These are phyloP conservation scores for Elsinoe necatrix DNA, from an alignment of 2,329 filamentous ascomycete genomes.

Conservation along the genomic window DNA sequence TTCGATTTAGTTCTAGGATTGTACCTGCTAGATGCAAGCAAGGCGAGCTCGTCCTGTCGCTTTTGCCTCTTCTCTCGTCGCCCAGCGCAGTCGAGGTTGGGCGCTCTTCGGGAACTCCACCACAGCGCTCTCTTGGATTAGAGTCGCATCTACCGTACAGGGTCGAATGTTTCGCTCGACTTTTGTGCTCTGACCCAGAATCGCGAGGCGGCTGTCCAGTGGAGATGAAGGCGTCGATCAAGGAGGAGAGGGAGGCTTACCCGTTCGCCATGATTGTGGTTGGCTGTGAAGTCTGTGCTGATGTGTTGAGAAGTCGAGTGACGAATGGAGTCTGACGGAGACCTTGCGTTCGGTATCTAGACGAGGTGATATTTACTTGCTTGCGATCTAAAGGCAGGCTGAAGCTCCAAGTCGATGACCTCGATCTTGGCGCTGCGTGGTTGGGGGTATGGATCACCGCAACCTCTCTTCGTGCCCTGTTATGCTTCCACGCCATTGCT, in stretches of 20 bases:
- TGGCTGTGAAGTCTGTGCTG: background rate
- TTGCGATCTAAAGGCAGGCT: background rate
- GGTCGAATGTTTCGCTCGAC: too few species aligned
- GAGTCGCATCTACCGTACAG: too few species aligned
- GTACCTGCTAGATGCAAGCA: too few species aligned
- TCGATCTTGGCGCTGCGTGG: conserved; percentile 4
- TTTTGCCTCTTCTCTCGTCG: too few species aligned
- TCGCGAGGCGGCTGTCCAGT: background rate
- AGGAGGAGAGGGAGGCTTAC: conserved; percentile 16
- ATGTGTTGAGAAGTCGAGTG: background rate
- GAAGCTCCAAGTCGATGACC: conserved; percentile 7
- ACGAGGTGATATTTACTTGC: background rate
- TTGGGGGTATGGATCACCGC: background rate
- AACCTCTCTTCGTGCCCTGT: background rate
- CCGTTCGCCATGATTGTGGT: conserved; percentile 24
- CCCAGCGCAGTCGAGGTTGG: too few species aligned
- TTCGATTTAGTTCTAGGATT: too few species aligned
- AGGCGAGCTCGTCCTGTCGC: too few species aligned
- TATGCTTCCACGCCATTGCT: background rate
- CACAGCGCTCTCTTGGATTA: too few species aligned
- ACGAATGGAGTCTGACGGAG: background rate
- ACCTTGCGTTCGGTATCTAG: too few species aligned
- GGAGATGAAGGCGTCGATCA: background rate
- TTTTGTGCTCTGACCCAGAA: too few species aligned
- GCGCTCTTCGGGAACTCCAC: too few species aligned